Evolutionary conservation across 2,329 filamentous ascomycete genomes (phyloP).

Genomic region (Domatiomyces globalis): DNA sequence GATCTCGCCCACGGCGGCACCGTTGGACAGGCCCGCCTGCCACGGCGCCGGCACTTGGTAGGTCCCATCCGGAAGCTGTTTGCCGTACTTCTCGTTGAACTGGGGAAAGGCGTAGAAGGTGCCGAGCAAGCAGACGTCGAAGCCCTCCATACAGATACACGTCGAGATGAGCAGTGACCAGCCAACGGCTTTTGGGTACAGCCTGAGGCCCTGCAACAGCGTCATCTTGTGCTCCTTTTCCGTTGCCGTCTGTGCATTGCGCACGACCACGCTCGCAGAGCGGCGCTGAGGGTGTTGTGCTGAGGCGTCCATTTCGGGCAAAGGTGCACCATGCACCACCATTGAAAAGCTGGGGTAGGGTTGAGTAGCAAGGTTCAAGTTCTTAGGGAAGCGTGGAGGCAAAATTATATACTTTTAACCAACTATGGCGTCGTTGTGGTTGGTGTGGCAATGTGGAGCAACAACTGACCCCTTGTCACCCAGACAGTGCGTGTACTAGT

Average conservation of each 20-base stretch:
- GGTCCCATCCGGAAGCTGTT: constrained; percentile 12
- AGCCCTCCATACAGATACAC: constrained; percentile 68
- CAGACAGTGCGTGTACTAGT: too few species aligned
- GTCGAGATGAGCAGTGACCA: constrained; percentile 83
- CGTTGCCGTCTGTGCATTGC: constrained; percentile 30
- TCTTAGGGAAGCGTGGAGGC: too few species aligned
- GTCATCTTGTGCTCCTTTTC: constrained; percentile 50
- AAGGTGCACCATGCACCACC: too few species aligned
- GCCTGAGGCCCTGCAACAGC: constrained; percentile 57
- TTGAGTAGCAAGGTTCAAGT: too few species aligned
- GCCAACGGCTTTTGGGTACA: constrained; percentile 74
- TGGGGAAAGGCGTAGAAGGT: constrained; percentile 22
- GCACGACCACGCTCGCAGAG: constrained; percentile 18
- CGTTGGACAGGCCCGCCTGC: constrained; percentile 23
- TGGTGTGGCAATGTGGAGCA: too few species aligned
- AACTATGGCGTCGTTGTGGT: too few species aligned
- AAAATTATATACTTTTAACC: too few species aligned
- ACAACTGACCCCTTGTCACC: too few species aligned
- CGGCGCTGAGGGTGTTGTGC: not conserved
- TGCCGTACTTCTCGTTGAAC: constrained; percentile 23
- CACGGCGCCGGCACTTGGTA: constrained; percentile 21
- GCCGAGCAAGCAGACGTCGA: constrained; percentile 49
- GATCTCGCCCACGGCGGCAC: constrained; percentile 21
- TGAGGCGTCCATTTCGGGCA: not conserved
- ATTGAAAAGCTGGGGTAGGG: too few species aligned